Evolutionary conservation across 805 yeast genomes (phyloP).

Genomic region (Candida boleticola): DNA sequence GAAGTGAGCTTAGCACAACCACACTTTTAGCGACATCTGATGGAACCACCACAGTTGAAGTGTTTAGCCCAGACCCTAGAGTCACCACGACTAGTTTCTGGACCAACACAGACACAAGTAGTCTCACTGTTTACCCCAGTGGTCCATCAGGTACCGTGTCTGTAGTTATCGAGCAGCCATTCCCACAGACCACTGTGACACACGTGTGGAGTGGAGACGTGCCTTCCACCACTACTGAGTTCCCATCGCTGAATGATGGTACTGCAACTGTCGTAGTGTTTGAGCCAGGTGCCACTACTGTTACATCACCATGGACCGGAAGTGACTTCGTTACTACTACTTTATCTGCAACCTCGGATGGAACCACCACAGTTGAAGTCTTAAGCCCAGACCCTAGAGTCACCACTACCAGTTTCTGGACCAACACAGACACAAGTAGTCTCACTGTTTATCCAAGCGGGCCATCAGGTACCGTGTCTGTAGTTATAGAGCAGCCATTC

Average conservation of each 20-base stretch:
- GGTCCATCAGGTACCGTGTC: background rate
- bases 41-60: background rate
- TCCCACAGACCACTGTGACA: background rate
- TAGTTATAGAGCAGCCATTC: background rate
- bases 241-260: background rate
- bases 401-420: background rate
- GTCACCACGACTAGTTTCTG: background rate
- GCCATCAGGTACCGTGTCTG: background rate
- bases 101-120: background rate
- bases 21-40: background rate
- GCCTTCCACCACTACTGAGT: background rate
- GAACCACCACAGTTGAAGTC: background rate
- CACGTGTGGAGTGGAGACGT: background rate
- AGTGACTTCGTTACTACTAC: background rate
- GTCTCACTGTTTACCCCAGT: background rate
- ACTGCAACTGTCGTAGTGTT: background rate
- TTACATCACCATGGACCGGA: constrained; percentile 1
- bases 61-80: background rate
- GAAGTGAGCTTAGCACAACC: background rate
- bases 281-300: background rate
- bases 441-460: background rate
- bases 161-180: background rate
- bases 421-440: background rate
- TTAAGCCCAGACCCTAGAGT: background rate
- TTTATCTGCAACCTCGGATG: background rate